Evolutionary conservation across 75 land plant genomes (phyloP).

Genomic region (Adiantum capillusveneris): DNA sequence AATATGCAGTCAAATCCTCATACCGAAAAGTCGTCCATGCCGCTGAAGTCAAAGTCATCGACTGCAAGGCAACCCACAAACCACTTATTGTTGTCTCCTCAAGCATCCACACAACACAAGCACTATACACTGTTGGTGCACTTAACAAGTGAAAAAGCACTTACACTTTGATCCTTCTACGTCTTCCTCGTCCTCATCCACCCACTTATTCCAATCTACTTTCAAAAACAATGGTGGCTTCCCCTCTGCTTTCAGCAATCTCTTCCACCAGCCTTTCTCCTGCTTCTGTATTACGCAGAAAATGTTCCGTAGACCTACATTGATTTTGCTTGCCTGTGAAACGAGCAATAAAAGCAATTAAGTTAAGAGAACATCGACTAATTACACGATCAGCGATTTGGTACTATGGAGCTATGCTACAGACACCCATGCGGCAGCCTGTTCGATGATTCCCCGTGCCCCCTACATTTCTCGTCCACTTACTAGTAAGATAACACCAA

Average conservation of each 20-base stretch:
- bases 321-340: slow-evolving; percentile 78
- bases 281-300: slow-evolving; percentile 69
- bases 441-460: too few relatives aligned
- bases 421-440: too few relatives aligned
- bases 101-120: not conserved
- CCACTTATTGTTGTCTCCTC: not conserved
- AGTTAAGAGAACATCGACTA: too few relatives aligned
- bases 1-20: slow-evolving; percentile 6
- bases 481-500: too few relatives aligned
- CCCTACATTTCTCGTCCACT: too few relatives aligned
- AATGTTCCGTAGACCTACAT: slow-evolving; percentile 58
- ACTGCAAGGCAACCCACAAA: slow-evolving; percentile 17
- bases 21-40: slow-evolving; percentile 80
- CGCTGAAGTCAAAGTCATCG: slow-evolving; percentile 55
- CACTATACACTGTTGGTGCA: too few relatives aligned
- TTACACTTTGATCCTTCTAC: slow-evolving; percentile 32
- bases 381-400: too few relatives aligned
- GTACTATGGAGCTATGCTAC: too few relatives aligned
- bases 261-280: slow-evolving; percentile 88
- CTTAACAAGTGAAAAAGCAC: not conserved
- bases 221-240: slow-evolving; percentile 73
- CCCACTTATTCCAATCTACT: slow-evolving; percentile 96
- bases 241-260: slow-evolving; percentile 55
- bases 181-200: slow-evolving; percentile 88
- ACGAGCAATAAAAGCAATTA: not conserved